Conservation (phyloP, 306 rosid genomes). For the Mimosa bimucronata region DNA sequence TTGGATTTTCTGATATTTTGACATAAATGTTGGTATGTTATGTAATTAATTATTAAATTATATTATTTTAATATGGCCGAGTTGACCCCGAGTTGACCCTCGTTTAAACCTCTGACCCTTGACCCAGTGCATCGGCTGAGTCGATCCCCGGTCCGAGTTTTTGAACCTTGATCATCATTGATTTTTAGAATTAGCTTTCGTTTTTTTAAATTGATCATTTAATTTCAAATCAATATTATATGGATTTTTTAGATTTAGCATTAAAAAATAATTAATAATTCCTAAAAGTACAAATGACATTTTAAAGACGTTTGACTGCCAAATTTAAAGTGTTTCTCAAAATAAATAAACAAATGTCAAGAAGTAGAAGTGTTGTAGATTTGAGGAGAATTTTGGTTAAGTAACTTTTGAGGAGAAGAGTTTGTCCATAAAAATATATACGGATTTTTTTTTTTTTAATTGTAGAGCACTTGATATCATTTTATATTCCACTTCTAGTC, state of each 20-base stretch:
- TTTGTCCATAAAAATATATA: too few species aligned
- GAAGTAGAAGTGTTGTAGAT: neutral
- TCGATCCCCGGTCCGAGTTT: too few species aligned
- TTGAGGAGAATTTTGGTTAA: neutral
- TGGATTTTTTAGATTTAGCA: neutral
- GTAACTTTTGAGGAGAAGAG: too few species aligned
- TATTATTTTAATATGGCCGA: too few species aligned
- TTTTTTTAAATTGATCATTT: neutral
- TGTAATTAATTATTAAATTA: too few species aligned
- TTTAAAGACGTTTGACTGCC: neutral
- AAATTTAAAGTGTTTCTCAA: neutral
- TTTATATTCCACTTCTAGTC: neutral
- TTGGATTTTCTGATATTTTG: too few species aligned
- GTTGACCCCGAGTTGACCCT: too few species aligned
- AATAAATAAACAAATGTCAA: neutral
- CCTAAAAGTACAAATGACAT: neutral
- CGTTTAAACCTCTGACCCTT: too few species aligned
- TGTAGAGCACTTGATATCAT: too few species aligned
- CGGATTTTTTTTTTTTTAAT: too few species aligned
- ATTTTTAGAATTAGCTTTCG: neutral
- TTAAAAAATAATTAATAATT: neutral
- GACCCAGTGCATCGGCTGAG: too few species aligned
- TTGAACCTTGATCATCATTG: neutral
- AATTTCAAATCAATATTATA: neutral
- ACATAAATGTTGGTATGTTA: too few species aligned